A percentile compares a stretch with the other conserved stretches of the same genome.
Evolutionary conservation across 2,329 filamentous ascomycete species (phyloP).

Genomic region (Graphiopsis chlorocephala): DNA sequence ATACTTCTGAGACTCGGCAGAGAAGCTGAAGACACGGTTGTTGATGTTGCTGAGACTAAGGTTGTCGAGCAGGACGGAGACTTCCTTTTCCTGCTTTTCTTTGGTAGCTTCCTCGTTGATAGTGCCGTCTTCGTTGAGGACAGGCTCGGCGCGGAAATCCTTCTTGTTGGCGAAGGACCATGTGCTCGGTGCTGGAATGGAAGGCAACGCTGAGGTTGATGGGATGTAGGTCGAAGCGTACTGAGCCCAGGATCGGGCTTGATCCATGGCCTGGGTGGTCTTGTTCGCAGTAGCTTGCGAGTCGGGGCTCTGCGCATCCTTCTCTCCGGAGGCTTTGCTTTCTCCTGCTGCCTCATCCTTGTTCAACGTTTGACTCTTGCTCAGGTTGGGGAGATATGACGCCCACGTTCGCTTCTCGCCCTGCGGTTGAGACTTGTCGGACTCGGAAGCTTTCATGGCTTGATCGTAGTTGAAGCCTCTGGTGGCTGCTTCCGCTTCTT

Average conservation of each 20-base stretch:
- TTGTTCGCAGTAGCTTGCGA: neutral
- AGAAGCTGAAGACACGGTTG: slow-evolving; percentile 80
- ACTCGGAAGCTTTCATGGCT: neutral
- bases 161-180: slow-evolving; percentile 29
- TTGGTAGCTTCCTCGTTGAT: slow-evolving; percentile 38
- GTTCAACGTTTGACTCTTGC: slow-evolving; percentile 9
- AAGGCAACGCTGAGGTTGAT: slow-evolving; percentile 21
- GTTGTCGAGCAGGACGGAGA: slow-evolving; percentile 75
- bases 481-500: slow-evolving; percentile 35
- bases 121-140: slow-evolving; percentile 37
- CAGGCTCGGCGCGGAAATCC: slow-evolving; percentile 34
- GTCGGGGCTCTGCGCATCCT: neutral
- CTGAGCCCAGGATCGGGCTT: slow-evolving; percentile 30
- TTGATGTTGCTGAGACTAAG: slow-evolving; percentile 81
- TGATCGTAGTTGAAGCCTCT: slow-evolving; percentile 22
- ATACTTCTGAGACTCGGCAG: slow-evolving; percentile 78
- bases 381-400: slow-evolving; percentile 33
- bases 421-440: slow-evolving; percentile 21
- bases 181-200: slow-evolving; percentile 21
- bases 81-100: slow-evolving; percentile 65
- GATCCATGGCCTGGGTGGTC: slow-evolving; percentile 11
- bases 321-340: neutral
- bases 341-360: neutral
- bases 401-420: slow-evolving; percentile 38
- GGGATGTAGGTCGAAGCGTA: slow-evolving; percentile 30